Percentiles rank a stretch among this genome's conserved stretches.
Evolutionary conservation across 73 alveolate species (phyloP).

Genomic region (Tetrahymena malaccensis): DNA sequence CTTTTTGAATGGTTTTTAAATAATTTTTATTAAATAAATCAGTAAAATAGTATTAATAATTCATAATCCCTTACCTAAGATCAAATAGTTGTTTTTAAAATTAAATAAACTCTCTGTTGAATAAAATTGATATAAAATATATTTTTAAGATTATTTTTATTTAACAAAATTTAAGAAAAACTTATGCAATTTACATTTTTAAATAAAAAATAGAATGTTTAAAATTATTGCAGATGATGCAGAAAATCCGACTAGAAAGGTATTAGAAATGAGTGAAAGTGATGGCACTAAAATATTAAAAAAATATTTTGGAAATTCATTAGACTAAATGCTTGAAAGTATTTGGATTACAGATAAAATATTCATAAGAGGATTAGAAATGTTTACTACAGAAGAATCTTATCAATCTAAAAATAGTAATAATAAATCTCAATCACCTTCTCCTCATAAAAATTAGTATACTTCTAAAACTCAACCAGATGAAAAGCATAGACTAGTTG

Average conservation of each 20-base stretch:
- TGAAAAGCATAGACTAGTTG: not conserved
- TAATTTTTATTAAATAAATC: too few relatives aligned
- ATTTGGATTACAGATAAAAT: not conserved
- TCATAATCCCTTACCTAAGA: too few relatives aligned
- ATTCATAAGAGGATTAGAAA: not conserved
- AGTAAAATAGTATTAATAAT: too few relatives aligned
- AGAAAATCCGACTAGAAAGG: not conserved
- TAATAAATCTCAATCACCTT: not conserved
- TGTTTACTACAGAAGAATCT: not conserved
- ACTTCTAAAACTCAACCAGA: not conserved
- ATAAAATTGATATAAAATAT: too few relatives aligned
- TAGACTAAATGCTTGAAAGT: not conserved
- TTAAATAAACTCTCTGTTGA: too few relatives aligned
- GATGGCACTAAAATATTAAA: not conserved
- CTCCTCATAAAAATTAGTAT: not conserved
- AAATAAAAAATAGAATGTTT: not conserved
- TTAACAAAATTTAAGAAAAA: too few relatives aligned
- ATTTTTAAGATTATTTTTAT: too few relatives aligned
- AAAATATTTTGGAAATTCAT: not conserved
- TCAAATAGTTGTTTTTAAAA: too few relatives aligned
- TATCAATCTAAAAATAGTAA: not conserved
- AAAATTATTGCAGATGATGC: not conserved
- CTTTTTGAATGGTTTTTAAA: not conserved
- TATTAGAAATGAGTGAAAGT: not conserved
- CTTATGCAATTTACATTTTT: too few relatives aligned